Percentiles rank a stretch among this genome's conserved stretches.
These are phyloP conservation scores for Cordyceps cateniannulata DNA, from an alignment of 2,329 filamentous ascomycete genomes.

Conservation along the genomic window DNA sequence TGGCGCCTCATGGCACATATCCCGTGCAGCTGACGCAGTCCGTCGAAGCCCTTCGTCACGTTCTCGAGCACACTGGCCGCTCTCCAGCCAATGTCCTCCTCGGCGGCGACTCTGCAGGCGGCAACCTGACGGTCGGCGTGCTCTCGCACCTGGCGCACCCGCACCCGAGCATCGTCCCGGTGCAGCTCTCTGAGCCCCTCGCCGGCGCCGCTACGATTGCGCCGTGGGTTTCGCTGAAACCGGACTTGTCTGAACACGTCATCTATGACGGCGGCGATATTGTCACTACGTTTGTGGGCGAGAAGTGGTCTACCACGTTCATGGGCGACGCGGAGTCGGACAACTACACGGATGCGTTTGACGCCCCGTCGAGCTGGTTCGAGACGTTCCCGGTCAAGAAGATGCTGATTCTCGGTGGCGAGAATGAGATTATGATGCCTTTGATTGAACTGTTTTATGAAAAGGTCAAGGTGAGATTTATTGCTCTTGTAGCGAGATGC, in stretches of 20 bases:
- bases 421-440: conserved; percentile 18
- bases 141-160: conserved; percentile 19
- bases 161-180: conserved; percentile 16
- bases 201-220: conserved; percentile 15
- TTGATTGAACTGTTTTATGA: conserved; percentile 15
- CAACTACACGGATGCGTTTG: conserved; percentile 16
- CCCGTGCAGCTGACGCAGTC: conserved; percentile 19
- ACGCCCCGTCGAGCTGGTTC: conserved; percentile 18
- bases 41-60: conserved; percentile 17
- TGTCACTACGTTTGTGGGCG: conserved; percentile 14
- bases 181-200: conserved; percentile 15
- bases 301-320: conserved; percentile 14
- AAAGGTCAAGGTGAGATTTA: conserved; percentile 16
- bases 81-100: conserved; percentile 15
- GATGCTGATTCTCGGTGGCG: conserved; percentile 16
- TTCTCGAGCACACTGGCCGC: conserved; percentile 13
- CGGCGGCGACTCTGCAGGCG: conserved; percentile 20
- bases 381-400: conserved; percentile 15
- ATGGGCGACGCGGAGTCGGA: conserved; percentile 14
- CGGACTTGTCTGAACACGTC: conserved; percentile 8
- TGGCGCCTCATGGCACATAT: conserved; percentile 17
- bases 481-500: not conserved
- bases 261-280: conserved; percentile 18
- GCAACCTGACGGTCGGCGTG: conserved; percentile 18
- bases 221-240: conserved; percentile 17